These are phyloP conservation scores for Colletotrichum cereale DNA, from an alignment of 2,329 filamentous ascomycete genomes.

Conservation along the genomic window DNA sequence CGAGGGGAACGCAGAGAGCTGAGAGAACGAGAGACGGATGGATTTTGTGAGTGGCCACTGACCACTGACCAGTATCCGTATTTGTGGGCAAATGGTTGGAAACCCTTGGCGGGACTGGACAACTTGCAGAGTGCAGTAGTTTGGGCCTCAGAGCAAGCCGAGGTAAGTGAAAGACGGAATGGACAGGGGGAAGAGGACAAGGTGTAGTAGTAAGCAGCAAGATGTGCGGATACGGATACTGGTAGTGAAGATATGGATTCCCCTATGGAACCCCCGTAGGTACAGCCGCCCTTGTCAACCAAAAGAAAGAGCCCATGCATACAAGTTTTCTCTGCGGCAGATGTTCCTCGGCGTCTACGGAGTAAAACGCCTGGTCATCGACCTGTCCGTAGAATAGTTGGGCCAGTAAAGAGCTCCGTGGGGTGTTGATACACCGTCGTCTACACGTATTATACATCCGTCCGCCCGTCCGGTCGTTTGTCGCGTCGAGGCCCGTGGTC, in stretches of 20 bases:
- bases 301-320: neutral
- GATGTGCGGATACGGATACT: no score
- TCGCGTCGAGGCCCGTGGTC: no score
- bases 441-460: conserved; percentile 28
- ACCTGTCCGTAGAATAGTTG: neutral
- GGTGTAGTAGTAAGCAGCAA: neutral
- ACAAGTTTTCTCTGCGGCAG: neutral
- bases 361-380: neutral
- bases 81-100: neutral
- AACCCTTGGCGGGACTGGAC: neutral
- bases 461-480: neutral
- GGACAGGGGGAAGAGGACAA: neutral
- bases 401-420: conserved; percentile 2
- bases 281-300: neutral
- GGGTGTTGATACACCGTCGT: conserved; percentile 26
- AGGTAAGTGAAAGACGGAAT: neutral
- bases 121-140: neutral
- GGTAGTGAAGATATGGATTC: neutral
- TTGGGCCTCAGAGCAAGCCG: neutral
- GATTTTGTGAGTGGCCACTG: neutral
- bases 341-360: neutral
- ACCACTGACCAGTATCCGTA: no score
- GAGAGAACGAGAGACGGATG: neutral
- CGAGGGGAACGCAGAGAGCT: no score
- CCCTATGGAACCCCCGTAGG: neutral